Conservation (phyloP, 768 basidiomycete genomes). For the Macrocybe gigantea region DNA sequence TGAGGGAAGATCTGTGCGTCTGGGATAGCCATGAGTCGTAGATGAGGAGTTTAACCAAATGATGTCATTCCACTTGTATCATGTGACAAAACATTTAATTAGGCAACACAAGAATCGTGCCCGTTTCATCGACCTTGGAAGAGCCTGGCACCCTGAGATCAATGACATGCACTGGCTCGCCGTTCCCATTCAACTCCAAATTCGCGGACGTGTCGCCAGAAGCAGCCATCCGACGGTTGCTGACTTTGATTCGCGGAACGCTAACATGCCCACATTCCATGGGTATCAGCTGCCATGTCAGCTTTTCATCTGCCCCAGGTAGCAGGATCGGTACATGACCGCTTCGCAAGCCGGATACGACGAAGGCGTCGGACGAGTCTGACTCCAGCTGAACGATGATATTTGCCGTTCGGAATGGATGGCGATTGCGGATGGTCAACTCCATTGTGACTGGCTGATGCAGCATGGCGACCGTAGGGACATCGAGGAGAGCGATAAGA, state of each 20-base stretch:
- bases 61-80: no score
- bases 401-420: slow-evolving; percentile 59
- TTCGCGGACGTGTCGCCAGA: slow-evolving; percentile 7
- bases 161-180: slow-evolving; percentile 47
- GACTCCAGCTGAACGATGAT: slow-evolving; percentile 70
- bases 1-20: slow-evolving; percentile 51
- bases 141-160: slow-evolving; percentile 32
- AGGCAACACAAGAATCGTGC: slow-evolving; percentile 30
- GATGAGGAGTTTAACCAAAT: background rate
- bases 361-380: slow-evolving; percentile 64
- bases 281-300: slow-evolving; percentile 68
- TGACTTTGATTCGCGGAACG: slow-evolving; percentile 57
- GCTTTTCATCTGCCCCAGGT: slow-evolving; percentile 60
- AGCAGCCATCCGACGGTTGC: slow-evolving; percentile 40
- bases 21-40: slow-evolving; percentile 29
- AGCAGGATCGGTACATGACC: slow-evolving; percentile 67
- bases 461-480: slow-evolving; percentile 57
- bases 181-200: slow-evolving; percentile 29
- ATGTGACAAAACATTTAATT: slow-evolving; percentile 1
- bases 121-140: slow-evolving; percentile 12
- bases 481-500: slow-evolving; percentile 58
- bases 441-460: slow-evolving; percentile 55
- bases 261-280: slow-evolving; percentile 66
- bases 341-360: slow-evolving; percentile 69
- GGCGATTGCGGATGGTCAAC: slow-evolving; percentile 60